A percentile compares a stretch with the other conserved stretches of the same genome.
phyloP scores from a whole-genome alignment of 768 basidiomycete genomes.

The Suillus luteus region DNA sequence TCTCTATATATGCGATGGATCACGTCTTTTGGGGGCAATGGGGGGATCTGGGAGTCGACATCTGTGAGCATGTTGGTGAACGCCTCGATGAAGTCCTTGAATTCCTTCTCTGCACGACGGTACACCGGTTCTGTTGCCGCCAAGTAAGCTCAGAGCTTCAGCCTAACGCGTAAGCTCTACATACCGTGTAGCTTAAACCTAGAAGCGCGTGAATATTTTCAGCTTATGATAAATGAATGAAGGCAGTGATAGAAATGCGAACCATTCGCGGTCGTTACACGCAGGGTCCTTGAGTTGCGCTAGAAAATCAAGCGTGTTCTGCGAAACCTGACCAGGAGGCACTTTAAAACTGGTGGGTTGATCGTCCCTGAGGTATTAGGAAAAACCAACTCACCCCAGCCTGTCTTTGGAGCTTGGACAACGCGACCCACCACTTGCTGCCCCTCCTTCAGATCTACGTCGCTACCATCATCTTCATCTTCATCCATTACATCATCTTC shows the following conservation, averaged over 20 bases:
- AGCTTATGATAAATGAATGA: background rate
- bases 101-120: conserved; percentile 78
- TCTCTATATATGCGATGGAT: conserved; percentile 48
- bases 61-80: conserved; percentile 67
- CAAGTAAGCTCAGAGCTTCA: background rate
- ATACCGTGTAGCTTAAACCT: conserved; percentile 86
- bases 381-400: conserved; percentile 56
- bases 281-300: conserved; percentile 66
- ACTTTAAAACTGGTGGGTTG: conserved; percentile 43
- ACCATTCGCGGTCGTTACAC: conserved; percentile 88
- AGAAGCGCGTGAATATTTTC: background rate
- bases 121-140: conserved; percentile 26
- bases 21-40: conserved; percentile 87
- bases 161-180: background rate
- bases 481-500: conserved; percentile 11
- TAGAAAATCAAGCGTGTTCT: conserved; percentile 83
- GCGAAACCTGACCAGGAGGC: conserved; percentile 82
- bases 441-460: conserved; percentile 56
- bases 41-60: conserved; percentile 83
- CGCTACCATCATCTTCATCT: conserved; percentile 35
- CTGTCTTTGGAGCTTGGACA: conserved; percentile 79
- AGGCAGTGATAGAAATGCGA: conserved; percentile 16
- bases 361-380: background rate
- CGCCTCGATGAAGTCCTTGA: conserved; percentile 78
- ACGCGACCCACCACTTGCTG: conserved; percentile 75